Conservation (phyloP, 768 basidiomycete genomes). For the Russula ochroleuca region DNA sequence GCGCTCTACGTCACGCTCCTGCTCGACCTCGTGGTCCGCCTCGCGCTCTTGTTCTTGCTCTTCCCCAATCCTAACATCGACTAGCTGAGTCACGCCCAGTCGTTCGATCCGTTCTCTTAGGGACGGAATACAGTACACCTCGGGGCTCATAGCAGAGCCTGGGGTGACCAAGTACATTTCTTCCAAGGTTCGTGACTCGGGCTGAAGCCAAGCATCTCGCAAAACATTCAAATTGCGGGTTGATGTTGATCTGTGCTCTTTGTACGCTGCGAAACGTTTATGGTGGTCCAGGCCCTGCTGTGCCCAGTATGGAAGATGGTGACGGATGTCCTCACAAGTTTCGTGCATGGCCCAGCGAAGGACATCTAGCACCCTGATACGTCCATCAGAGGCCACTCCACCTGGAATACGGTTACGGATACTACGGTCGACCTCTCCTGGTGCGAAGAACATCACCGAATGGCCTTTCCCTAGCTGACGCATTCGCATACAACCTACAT, state of each 20-base stretch:
- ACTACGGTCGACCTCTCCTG: constrained; percentile 14
- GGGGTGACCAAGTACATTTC: constrained; percentile 13
- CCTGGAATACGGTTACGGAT: constrained; percentile 11
- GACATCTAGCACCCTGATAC: constrained; percentile 14
- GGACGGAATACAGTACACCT: not conserved
- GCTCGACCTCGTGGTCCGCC: constrained; percentile 21
- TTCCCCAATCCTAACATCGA: not conserved
- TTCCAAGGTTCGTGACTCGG: constrained; percentile 19
- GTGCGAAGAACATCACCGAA: constrained; percentile 24
- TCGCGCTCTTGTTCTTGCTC: constrained; percentile 3
- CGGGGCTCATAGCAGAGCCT: not conserved
- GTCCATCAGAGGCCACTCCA: not conserved
- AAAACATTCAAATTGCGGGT: not conserved
- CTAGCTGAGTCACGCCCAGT: constrained; percentile 1
- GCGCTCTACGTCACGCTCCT: constrained; percentile 6
- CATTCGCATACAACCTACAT: constrained; percentile 26
- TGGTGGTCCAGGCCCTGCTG: constrained; percentile 16
- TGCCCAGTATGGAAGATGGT: constrained; percentile 20
- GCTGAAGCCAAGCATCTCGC: constrained; percentile 8
- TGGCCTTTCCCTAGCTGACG: constrained; percentile 24
- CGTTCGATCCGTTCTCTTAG: constrained; percentile 10
- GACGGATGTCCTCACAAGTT: constrained; percentile 22
- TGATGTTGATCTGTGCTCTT: not conserved
- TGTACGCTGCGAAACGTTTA: constrained; percentile 4
- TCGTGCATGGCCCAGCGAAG: constrained; percentile 26